phyloP scores from a whole-genome alignment of 2,329 filamentous ascomycete genomes.

The Pseudocercospora pini-densiflorae region DNA sequence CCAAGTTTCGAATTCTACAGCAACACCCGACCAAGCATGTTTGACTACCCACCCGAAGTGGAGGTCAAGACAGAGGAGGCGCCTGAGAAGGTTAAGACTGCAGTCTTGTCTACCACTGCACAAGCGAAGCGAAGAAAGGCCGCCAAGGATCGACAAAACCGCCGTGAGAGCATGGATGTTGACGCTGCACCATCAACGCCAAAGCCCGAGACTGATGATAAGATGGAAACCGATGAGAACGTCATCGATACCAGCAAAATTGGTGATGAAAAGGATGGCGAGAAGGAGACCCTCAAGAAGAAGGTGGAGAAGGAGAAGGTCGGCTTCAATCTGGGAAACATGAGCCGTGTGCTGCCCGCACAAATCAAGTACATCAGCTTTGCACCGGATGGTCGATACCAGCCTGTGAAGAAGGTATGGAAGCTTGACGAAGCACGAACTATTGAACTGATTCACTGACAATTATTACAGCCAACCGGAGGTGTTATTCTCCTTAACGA shows the following conservation, averaged over 20 bases:
- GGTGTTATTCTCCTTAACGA: slow-evolving; percentile 92
- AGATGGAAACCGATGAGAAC: slow-evolving; percentile 74
- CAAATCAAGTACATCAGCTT: slow-evolving; percentile 98
- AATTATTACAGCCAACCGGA: slow-evolving; percentile 73
- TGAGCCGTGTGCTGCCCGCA: slow-evolving; percentile 88
- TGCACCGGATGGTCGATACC: slow-evolving; percentile 79
- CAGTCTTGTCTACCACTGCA: slow-evolving; percentile 93
- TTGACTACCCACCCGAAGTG: slow-evolving; percentile 96
- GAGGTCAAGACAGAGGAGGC: slow-evolving; percentile 95
- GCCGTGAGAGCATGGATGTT: slow-evolving; percentile 93
- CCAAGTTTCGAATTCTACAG: slow-evolving; percentile 96
- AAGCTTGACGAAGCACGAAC: background rate
- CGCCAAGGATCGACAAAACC: slow-evolving; percentile 88
- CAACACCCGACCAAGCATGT: slow-evolving; percentile 90
- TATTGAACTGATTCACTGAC: slow-evolving; percentile 45
- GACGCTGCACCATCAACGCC: slow-evolving; percentile 78
- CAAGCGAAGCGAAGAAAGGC: slow-evolving; percentile 95
- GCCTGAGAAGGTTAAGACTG: slow-evolving; percentile 90
- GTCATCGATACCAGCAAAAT: slow-evolving; percentile 46
- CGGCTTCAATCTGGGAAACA: slow-evolving; percentile 94
- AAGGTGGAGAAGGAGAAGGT: slow-evolving; percentile 95
- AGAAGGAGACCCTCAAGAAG: slow-evolving; percentile 74
- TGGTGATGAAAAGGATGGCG: slow-evolving; percentile 49
- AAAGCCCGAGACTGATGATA: slow-evolving; percentile 66
- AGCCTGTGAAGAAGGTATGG: slow-evolving; percentile 85